Evolutionary conservation across 257 asterid species (phyloP).

Genomic region (Solanum chmielewskii): DNA sequence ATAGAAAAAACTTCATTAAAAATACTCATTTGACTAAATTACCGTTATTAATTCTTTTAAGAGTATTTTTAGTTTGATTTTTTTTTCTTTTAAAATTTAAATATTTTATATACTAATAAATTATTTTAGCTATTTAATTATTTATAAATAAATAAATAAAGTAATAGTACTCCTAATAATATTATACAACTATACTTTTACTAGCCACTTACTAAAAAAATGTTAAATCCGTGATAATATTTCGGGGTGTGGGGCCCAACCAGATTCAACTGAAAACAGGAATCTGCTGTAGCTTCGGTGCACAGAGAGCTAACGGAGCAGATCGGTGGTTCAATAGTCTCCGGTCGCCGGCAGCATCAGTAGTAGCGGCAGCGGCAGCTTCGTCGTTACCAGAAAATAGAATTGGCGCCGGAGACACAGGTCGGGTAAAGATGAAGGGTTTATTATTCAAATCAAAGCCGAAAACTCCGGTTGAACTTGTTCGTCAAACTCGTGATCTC

Average conservation of each 20-base stretch:
- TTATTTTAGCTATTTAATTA: not conserved
- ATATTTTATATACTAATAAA: not conserved
- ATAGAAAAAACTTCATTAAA: not conserved
- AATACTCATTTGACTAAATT: not conserved
- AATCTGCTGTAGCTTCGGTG: conserved; percentile 17
- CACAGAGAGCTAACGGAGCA: conserved; percentile 22
- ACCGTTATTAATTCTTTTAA: not conserved
- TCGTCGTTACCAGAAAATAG: not conserved
- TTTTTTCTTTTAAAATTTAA: not conserved
- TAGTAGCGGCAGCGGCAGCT: not conserved
- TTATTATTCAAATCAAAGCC: conserved; percentile 51
- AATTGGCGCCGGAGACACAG: not conserved
- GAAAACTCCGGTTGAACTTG: conserved; percentile 53
- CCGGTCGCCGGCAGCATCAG: conserved; percentile 9
- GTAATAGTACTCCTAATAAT: not conserved
- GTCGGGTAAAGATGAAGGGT: not conserved
- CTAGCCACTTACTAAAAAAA: not conserved
- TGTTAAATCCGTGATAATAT: not conserved
- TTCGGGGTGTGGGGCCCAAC: not conserved
- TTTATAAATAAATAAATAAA: too few species aligned
- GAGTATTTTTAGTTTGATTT: not conserved
- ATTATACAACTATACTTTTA: not conserved
- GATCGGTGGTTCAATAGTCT: conserved; percentile 23
- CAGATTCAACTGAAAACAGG: not conserved
- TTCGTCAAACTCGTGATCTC: conserved; percentile 69